Evolutionary conservation across 2,329 filamentous ascomycete species (phyloP), one percentile per base, ranked within the genome.

Genomic region (Helicocarpus griseus): DNA sequence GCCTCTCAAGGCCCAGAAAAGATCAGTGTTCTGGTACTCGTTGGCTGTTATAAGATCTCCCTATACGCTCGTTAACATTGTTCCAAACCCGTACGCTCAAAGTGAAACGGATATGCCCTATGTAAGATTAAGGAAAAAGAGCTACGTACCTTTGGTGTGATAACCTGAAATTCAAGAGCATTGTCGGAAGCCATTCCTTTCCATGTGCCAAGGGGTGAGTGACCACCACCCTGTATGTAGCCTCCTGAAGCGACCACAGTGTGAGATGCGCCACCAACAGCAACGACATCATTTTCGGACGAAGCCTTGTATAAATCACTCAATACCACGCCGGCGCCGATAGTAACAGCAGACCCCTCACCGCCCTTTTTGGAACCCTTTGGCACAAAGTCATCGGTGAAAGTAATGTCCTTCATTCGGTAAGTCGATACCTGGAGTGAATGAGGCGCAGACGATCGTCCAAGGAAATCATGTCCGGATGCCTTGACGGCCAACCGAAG

Each of bases 1-100:
- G 3, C 80, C 80, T 40, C 70, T 70, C 1, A 83, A 63, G 1
- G 81, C 82, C 81, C 80, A 86, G 67, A 79, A 84, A 1, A 85
- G 67, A 46, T 84, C 81, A 0, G 67, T 52, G 56, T 83, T 77
- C 31, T 74, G 54, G 0, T 57, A 59, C 0, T 66, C 69, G 2
- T 69, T 74, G 0, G 78, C 78, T 2, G 63, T 73, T 1, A 81
- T 54, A n/a, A 74, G 58, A n/a, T 69, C 52, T 2, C 80, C 78
- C 46, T 48, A 29, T 26, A 48, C 29, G 31, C 19, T 22, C 7
- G 43, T 46, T 46, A 46, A 17, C 11, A n/a, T 33, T 22, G 4
- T 31, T 5, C 17, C 26, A 5, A 33, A 6, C 31, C 36, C 8
- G 9, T 36, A 31, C 13, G 8, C 9, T 35, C 44, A 47, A 21